phyloP scores from a whole-genome alignment of 306 rosid species.

The Prunus campanulata region DNA sequence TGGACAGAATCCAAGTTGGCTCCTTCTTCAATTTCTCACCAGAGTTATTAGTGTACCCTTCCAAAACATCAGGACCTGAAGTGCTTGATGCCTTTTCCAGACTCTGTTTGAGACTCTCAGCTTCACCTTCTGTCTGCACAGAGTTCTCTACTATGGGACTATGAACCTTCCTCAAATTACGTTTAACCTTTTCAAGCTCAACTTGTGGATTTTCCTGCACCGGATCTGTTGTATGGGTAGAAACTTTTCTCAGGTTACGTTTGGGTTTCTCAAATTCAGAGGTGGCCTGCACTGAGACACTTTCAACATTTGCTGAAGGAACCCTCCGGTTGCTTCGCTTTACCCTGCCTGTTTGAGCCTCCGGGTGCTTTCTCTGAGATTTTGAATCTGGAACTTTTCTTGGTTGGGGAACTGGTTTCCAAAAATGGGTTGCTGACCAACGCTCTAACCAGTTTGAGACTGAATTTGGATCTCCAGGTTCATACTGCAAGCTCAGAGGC shows the following conservation, averaged over 20 bases:
- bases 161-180: conserved; percentile 87
- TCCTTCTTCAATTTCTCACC: conserved; percentile 57
- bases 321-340: conserved; percentile 65
- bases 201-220: conserved; percentile 77
- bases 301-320: conserved; percentile 51
- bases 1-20: conserved; percentile 24
- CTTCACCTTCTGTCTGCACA: conserved; percentile 51
- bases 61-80: conserved; percentile 39
- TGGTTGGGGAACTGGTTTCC: conserved; percentile 81
- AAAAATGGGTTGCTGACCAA: conserved; percentile 74
- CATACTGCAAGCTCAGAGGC: conserved; percentile 69
- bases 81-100: conserved; percentile 50
- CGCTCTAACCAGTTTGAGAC: conserved; percentile 77
- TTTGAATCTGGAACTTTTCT: conserved; percentile 64
- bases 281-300: conserved; percentile 44
- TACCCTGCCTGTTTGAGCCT: conserved; percentile 64
- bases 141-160: conserved; percentile 72
- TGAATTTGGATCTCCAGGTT: conserved; percentile 79
- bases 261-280: conserved; percentile 89
- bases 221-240: conserved; percentile 60
- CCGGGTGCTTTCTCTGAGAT: conserved; percentile 64
- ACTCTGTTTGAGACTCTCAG: conserved; percentile 46
- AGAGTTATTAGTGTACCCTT: conserved; percentile 29
- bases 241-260: conserved; percentile 54
- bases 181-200: conserved; percentile 95